Evolutionary conservation across 192 early-diverging fungal genomes (phyloP).

Genomic region (Coemansia sp.): DNA sequence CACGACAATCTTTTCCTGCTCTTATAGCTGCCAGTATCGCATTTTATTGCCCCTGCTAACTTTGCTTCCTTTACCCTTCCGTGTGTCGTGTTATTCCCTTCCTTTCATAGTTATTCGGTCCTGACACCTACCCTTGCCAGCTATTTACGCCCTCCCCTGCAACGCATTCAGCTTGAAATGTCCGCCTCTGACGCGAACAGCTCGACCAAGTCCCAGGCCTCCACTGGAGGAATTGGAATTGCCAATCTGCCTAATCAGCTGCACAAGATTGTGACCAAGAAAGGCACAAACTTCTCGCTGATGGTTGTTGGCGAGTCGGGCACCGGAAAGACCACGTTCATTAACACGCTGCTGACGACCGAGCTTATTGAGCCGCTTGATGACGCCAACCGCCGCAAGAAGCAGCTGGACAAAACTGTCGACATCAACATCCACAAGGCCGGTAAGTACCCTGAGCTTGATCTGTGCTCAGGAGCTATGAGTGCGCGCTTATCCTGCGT

Average conservation of each 20-base stretch:
- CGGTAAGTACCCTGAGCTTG: slow-evolving; percentile 46
- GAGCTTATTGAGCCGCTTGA: slow-evolving; percentile 90
- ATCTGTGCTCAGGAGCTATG: too few relatives aligned
- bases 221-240: slow-evolving; percentile 80
- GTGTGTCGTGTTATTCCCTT: slow-evolving; percentile 1
- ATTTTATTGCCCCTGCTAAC: slow-evolving; percentile 3
- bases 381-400: slow-evolving; percentile 72
- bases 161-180: slow-evolving; percentile 27
- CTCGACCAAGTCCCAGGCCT: slow-evolving; percentile 33
- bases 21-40: slow-evolving; percentile 7
- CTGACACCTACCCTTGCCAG: background rate
- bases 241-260: slow-evolving; percentile 98
- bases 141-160: slow-evolving; percentile 3
- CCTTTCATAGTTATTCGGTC: slow-evolving; percentile 5
- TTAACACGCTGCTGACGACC: slow-evolving; percentile 98
- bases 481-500: too few relatives aligned
- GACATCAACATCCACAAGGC: slow-evolving; percentile 98
- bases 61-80: slow-evolving; percentile 4
- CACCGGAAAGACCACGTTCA: slow-evolving; percentile 96
- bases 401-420: slow-evolving; percentile 93
- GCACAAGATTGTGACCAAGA: slow-evolving; percentile 96
- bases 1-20: slow-evolving; percentile 7
- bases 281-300: slow-evolving; percentile 93
- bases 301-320: slow-evolving; percentile 98
- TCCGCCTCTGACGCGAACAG: slow-evolving; percentile 45